Conservation (phyloP, 352 stramenopile genomes). For the Pythium rishiriense region DNA sequence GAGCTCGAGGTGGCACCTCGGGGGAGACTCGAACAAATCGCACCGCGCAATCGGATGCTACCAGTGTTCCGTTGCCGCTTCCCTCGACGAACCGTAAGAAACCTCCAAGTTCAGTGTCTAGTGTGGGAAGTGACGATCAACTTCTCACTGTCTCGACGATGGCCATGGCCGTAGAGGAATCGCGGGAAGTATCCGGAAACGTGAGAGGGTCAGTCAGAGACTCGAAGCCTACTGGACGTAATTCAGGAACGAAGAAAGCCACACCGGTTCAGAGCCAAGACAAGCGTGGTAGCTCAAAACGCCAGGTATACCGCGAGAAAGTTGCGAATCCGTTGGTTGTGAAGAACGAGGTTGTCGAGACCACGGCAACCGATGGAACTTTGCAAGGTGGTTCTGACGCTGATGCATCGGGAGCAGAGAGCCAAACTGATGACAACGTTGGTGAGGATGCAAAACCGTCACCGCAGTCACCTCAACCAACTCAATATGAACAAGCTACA, state of each 20-base stretch:
- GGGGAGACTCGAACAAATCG: background rate
- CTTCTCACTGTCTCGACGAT: conserved; percentile 2
- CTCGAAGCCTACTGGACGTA: conserved; percentile 3
- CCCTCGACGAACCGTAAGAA: conserved; percentile 24
- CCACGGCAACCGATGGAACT: background rate
- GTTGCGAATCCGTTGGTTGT: conserved; percentile 23
- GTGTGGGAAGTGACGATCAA: conserved; percentile 31
- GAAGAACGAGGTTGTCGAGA: conserved; percentile 20
- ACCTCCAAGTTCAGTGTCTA: conserved; percentile 35
- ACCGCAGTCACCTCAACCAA: too few species aligned
- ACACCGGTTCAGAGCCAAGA: conserved; percentile 1
- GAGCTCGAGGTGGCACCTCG: conserved; percentile 1
- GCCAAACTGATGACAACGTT: conserved; percentile 7
- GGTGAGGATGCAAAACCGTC: background rate
- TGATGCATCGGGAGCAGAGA: conserved; percentile 17
- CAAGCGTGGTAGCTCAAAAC: conserved; percentile 28
- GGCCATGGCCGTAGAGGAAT: background rate
- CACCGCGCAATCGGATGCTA: background rate
- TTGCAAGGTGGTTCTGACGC: conserved; percentile 10
- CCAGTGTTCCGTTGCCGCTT: background rate
- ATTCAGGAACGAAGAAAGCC: conserved; percentile 7
- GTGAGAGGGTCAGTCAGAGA: conserved; percentile 18
- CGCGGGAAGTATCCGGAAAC: background rate
- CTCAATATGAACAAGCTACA: background rate
- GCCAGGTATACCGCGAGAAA: conserved; percentile 72